Conservation (phyloP, 768 basidiomycete genomes). For the Coprinopsis sp. region DNA sequence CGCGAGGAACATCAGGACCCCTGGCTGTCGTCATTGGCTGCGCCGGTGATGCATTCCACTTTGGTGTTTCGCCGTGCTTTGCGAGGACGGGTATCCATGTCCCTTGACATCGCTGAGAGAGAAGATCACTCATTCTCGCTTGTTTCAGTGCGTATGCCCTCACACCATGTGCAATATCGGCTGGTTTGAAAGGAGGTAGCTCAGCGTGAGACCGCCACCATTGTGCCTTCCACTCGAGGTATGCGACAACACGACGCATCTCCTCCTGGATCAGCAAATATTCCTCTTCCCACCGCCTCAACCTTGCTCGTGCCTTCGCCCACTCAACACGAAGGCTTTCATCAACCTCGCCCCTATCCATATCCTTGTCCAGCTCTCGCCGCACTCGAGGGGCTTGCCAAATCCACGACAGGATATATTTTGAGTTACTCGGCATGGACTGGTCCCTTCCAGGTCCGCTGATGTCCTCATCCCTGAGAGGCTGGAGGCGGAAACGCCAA, state of each 20-base stretch:
- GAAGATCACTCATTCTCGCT: too few relatives aligned
- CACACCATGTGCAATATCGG: not conserved
- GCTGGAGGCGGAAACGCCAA: not conserved
- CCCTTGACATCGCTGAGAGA: too few relatives aligned
- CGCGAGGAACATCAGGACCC: too few relatives aligned
- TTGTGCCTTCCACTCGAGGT: conserved; percentile 17
- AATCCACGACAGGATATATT: conserved; percentile 4
- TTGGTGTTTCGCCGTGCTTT: too few relatives aligned
- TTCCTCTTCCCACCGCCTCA: conserved; percentile 18
- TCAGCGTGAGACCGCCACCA: conserved; percentile 14
- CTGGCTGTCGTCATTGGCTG: too few relatives aligned
- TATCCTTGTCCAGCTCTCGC: not conserved
- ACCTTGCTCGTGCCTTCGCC: conserved; percentile 17
- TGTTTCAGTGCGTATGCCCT: not conserved
- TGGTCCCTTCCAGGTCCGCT: conserved; percentile 4
- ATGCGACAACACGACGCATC: conserved; percentile 19
- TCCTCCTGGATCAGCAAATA: conserved; percentile 21
- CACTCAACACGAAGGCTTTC: conserved; percentile 16
- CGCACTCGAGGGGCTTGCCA: too few relatives aligned
- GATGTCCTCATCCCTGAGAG: not conserved
- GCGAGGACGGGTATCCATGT: too few relatives aligned
- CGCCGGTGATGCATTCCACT: too few relatives aligned
- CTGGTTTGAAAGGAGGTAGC: not conserved
- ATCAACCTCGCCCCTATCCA: conserved; percentile 3
- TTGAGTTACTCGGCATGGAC: not conserved